Conservation (phyloP, 768 basidiomycete species). For the Paxillus involutus region DNA sequence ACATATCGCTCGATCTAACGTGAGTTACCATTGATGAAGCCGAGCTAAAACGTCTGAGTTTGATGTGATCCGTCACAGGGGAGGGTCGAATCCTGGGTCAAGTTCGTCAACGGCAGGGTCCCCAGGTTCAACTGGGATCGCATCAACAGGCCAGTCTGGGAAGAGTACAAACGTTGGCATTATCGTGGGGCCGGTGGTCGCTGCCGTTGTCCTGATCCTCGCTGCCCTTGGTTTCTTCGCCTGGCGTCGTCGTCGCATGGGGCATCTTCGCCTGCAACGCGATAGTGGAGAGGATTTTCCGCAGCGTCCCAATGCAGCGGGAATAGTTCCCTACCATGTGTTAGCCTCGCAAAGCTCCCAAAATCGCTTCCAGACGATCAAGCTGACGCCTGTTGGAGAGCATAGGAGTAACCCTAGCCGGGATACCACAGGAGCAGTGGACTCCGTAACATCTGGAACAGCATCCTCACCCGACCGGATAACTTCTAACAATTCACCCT, state of each 20-base stretch:
- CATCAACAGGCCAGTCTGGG: too few species aligned
- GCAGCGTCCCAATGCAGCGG: not conserved
- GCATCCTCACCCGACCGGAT: not conserved
- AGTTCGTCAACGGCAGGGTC: not conserved
- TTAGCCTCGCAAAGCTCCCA: not conserved
- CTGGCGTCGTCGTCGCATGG: not conserved
- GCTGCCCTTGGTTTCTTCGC: not conserved
- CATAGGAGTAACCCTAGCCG: not conserved
- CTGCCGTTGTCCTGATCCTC: constrained; percentile 1
- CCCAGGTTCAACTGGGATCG: not conserved
- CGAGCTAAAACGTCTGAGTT: too few species aligned
- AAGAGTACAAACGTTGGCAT: too few species aligned
- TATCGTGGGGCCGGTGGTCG: constrained; percentile 9
- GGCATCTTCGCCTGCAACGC: too few species aligned
- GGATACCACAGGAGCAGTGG: not conserved
- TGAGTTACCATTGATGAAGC: not conserved
- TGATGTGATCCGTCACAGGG: not conserved
- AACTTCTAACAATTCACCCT: not conserved
- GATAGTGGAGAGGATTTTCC: not conserved
- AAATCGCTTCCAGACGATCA: too few species aligned
- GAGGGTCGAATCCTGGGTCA: not conserved
- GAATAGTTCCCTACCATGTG: not conserved
- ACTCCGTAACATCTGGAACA: not conserved
- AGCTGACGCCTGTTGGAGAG: not conserved
- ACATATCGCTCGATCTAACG: not conserved